Base-by-base conservation (phyloP, 352 stramenopile species). In the Pythium folliculosum region DNA sequence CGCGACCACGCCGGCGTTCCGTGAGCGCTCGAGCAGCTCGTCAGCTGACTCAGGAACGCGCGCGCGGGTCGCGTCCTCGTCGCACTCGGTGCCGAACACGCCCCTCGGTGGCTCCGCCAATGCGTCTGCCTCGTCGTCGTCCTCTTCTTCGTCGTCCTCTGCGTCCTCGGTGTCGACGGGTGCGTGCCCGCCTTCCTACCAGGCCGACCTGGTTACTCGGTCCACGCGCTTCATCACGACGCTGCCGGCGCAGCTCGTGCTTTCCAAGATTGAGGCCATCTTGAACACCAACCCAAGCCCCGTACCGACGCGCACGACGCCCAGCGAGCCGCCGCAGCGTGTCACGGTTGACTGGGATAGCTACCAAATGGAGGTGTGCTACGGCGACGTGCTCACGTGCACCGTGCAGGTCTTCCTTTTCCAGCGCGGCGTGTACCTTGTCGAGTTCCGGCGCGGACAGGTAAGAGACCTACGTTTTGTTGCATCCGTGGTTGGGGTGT, bases 321-420 rank as follows among this genome's bases (percentile, higher is more conserved):
- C 22, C 0, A 12, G 12, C 69, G 32, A 80, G 80, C 62, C 82
- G 4, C 68, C 67, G 0, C 82, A 90, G 48, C 69, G 70, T 22
- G 84, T 92, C 54, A 68, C 60, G 3, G 80, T 93, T 27, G 81
- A 94, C 69, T 93, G 84, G 81, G 63, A 84, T 17, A 85, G 80
- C 13, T 92, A 92, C 71, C 78, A 89, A 63, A 75, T 94, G 23
- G 78, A 93, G 38, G 80, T 94, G 25, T 71, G 73, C 49, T 88
- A 87, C 66, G 77, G 70, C 51, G 78, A 76, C 62, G 72, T 89
- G 23, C 63, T 91, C 44, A 84, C 79, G 43, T 93, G 86, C 63
- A 89, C 83, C 10, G 80, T 93, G n/a, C 84, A 89, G 60, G 81
- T 94, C 19, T 93, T 92, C 55, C 75, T 93, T 23, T 91, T 89